Evolutionary conservation across 352 stramenopile genomes (phyloP), one percentile per base, ranked within the genome.

Genomic region (Phytopythium ostracodes): DNA sequence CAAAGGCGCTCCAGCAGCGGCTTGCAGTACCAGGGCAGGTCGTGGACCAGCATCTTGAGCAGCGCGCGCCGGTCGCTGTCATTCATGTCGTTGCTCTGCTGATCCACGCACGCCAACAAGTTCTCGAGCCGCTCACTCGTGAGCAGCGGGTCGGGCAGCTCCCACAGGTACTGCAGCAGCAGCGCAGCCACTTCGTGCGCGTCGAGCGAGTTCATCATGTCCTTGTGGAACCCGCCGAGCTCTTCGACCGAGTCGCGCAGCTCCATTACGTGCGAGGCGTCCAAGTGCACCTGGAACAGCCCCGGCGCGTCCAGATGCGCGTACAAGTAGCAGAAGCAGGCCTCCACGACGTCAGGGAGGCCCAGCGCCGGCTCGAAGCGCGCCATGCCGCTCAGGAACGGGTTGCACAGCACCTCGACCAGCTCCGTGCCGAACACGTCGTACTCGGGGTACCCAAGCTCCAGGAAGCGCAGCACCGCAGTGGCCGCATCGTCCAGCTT

Each of bases 401-500:
- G 85, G 57, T 94, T 94, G 66, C 83, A 92, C 46, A 94, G 58
- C 49, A 90, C 85, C 56, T 92, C 81, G 20, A 89, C 63, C 40
- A 94, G 66, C 50, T 87, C 75, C 7, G 73, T 87, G 42, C 83
- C 85, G 59, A 92, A 91, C 14, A 94, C 84, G 49, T 94, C 80
- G 66, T 94, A 94, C 60, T 92, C 83, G 0, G 85, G 85, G 62
- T 92, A 91, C 8, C 85, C 83, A n/a, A 94, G 69, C 61, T 94
- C 85, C 42, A 94, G 63, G 73, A 94, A 91, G 2, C 80, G 83
- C 47, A 94, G 73, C 38, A 94, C 83, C 7, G 81, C 81, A 56
- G 75, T 80, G 0, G 75, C 79, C 0, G 85, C 83, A 50, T 92
- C 85, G 59, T 92, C 84, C 49, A 94, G 65, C 20, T 77, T 79